Evolutionary conservation across 179 eudicot genomes (phyloP), one percentile per base, ranked within the genome.

Genomic region (Silene coronaria): DNA sequence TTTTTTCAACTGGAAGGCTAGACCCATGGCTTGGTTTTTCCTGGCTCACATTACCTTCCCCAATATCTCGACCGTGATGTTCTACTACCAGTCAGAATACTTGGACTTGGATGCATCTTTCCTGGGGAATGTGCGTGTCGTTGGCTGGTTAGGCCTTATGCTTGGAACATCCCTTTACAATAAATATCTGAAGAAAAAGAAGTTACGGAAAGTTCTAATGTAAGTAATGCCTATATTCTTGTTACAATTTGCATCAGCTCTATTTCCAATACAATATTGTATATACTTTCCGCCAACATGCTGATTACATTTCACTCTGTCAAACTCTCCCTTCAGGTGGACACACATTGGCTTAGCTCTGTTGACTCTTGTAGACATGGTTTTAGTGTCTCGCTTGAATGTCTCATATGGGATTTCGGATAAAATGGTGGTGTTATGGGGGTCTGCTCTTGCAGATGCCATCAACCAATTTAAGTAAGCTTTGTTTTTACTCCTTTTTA

Each of bases 1-100:
- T 79, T 17, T 24, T 61, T 79, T 66, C 80, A 67, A 22, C 66
- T 83, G 85, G 85, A 87, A 85, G 85, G 82, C 78, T 88, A 94
- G 98, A 84, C 95, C 97, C 72, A 94, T 94, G 96, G 85, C 96
- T 67, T 94, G 98, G 98, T 94, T 94, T 82, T 89, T 92, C 88
- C 74, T 94, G 79, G 96, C 98, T 51, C 87, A 88, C 75, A 87
- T 92, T 73, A 89, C 90, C 74, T 75, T 88, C 66, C 98, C 98
- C 82, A 94, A 89, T 77, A 85, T 94, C 70, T 94, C 98, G 24
- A 94, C 98, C 32, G 78, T 87, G 72, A 94, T 90, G 95, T 94
- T 94, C 83, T 92, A 90, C 80, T 94, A 94, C 85, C 96, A 92
- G 85, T 87, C 96, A 3, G 96, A 94, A 82, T 76, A 70, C 82